Evolutionary conservation across 2,329 filamentous ascomycete genomes (phyloP).

Genomic region (Fusarium xyrophilum): DNA sequence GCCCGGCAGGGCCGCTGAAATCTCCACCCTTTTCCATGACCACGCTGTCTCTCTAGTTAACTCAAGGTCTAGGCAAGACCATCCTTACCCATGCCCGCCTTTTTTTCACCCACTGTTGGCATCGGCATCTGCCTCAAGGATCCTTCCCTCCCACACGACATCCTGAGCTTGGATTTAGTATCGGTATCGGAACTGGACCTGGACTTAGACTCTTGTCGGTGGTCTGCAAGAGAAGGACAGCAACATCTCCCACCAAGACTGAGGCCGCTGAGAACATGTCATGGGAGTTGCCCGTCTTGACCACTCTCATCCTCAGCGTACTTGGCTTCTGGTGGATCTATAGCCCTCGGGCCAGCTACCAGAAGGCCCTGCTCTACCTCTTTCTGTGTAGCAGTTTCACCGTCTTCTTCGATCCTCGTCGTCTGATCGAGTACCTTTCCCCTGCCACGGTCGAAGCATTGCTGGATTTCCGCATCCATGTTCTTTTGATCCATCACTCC

Average conservation of each 20-base stretch:
- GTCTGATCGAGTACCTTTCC: conserved; percentile 42
- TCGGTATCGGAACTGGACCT: conserved; percentile 10
- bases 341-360: conserved; percentile 44
- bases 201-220: conserved; percentile 23
- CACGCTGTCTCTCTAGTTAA: conserved; percentile 21
- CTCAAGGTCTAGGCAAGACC: conserved; percentile 19
- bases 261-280: conserved; percentile 52
- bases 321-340: conserved; percentile 49
- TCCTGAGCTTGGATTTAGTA: conserved; percentile 14
- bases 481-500: conserved; percentile 56
- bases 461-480: conserved; percentile 54
- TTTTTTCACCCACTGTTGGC: conserved; percentile 39
- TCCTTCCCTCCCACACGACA: conserved; percentile 39
- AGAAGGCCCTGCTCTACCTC: conserved; percentile 44
- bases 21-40: conserved; percentile 15
- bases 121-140: conserved; percentile 38
- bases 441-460: conserved; percentile 44
- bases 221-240: conserved; percentile 32
- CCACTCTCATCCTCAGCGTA: conserved; percentile 50
- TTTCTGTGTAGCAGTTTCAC: conserved; percentile 45
- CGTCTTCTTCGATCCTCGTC: conserved; percentile 46
- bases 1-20: neutral
- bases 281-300: conserved; percentile 53
- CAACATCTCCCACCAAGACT: conserved; percentile 32
- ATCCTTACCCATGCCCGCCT: conserved; percentile 35